Evolutionary conservation across 2,329 filamentous ascomycete species (phyloP).

Genomic region (Periconia macrospinosa): DNA sequence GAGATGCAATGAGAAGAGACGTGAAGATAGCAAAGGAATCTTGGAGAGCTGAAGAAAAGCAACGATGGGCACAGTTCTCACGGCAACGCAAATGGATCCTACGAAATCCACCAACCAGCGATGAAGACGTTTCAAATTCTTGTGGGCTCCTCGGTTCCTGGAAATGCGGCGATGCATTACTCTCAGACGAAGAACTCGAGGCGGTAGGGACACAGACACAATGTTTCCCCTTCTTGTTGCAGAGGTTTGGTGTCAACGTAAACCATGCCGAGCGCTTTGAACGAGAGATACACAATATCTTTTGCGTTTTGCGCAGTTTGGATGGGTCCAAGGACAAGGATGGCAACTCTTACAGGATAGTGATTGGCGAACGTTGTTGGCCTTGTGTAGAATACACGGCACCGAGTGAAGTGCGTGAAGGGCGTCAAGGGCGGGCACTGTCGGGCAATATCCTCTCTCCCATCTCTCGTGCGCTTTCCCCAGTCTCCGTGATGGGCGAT

Average conservation of each 20-base stretch:
- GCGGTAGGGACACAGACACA: slow-evolving; percentile 1
- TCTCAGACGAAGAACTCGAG: not conserved
- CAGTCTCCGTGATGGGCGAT: too few relatives aligned
- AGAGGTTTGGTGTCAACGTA: not conserved
- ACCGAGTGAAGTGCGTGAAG: not conserved
- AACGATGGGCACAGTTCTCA: not conserved
- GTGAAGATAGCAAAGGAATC: not conserved
- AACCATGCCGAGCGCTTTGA: not conserved
- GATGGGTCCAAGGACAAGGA: not conserved
- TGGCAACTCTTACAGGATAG: not conserved
- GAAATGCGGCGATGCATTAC: not conserved
- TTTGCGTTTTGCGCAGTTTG: not conserved
- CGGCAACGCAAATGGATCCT: not conserved
- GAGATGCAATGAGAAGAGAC: not conserved
- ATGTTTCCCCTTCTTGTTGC: slow-evolving; percentile 5
- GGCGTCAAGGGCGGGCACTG: not conserved
- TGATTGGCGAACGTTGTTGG: not conserved
- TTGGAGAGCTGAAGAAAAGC: not conserved
- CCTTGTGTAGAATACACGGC: not conserved
- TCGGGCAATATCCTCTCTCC: not conserved
- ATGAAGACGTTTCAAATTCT: not conserved
- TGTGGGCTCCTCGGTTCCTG: not conserved
- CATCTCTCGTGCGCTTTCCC: not conserved
- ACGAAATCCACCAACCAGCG: not conserved
- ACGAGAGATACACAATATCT: not conserved